phyloP scores from a whole-genome alignment of 805 yeast species.

The Clavispora asparagi region DNA sequence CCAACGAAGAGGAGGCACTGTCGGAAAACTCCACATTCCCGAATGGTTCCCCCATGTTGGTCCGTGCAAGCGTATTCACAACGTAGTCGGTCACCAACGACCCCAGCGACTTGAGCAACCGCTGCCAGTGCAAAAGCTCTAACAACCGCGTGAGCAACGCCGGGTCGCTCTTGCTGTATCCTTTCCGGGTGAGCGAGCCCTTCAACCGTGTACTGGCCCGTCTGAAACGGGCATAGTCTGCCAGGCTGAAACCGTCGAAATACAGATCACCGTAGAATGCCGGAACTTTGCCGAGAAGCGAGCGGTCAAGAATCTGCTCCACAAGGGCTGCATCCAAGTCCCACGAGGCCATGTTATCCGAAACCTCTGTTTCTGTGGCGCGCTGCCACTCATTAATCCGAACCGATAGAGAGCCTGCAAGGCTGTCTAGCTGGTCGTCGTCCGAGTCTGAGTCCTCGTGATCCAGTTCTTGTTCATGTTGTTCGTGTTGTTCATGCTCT shows the following conservation, averaged over 20 bases:
- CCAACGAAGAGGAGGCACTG: constrained; percentile 15
- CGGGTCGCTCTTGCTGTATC: constrained; percentile 5
- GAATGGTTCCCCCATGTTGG: constrained; percentile 3
- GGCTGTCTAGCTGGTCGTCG: constrained; percentile 8
- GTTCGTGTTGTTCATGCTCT: too few relatives aligned
- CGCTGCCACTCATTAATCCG: constrained; percentile 15
- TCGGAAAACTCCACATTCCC: constrained; percentile 12
- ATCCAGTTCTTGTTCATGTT: neutral
- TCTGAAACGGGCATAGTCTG: constrained; percentile 9
- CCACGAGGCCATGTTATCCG: constrained; percentile 17
- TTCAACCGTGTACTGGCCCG: constrained; percentile 8
- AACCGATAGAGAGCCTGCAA: constrained; percentile 8
- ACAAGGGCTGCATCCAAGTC: constrained; percentile 15
- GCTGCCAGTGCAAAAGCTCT: constrained; percentile 13
- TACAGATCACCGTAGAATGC: constrained; percentile 13
- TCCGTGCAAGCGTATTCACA: constrained; percentile 14
- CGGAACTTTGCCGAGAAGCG: constrained; percentile 8
- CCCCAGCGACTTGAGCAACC: constrained; percentile 11
- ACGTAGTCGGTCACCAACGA: constrained; percentile 15
- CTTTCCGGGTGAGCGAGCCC: constrained; percentile 10
- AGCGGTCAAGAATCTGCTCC: constrained; percentile 7
- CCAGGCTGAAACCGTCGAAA: constrained; percentile 12
- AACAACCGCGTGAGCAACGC: constrained; percentile 10
- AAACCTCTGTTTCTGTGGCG: constrained; percentile 9
- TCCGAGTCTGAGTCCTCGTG: neutral